Conservation (phyloP, 768 basidiomycete genomes). For the Cyathus striatus region DNA sequence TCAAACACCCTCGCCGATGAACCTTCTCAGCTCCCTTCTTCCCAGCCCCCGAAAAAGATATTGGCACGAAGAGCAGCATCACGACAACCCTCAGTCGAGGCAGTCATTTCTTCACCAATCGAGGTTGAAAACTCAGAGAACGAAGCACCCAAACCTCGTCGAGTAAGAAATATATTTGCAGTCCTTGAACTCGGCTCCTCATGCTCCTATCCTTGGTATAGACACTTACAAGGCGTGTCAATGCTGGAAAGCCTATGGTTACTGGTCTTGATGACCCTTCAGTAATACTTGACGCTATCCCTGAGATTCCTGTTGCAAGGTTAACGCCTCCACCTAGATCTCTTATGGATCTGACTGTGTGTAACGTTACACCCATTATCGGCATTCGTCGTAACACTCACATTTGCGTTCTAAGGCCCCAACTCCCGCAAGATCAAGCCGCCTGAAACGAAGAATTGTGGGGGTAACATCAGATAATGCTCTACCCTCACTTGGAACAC, state of each 20-base stretch:
- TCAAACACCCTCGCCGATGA: constrained; percentile 52
- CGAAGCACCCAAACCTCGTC: constrained; percentile 21
- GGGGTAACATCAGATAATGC: constrained; percentile 15
- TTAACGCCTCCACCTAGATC: constrained; percentile 12
- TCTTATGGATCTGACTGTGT: constrained; percentile 17
- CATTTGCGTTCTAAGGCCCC: constrained; percentile 38
- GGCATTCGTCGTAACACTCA: too few species aligned
- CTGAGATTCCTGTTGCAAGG: constrained; percentile 15
- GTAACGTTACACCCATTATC: constrained; percentile 3
- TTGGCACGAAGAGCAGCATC: constrained; percentile 34
- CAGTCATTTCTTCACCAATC: constrained; percentile 12
- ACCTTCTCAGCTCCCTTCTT: constrained; percentile 31
- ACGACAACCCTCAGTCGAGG: constrained; percentile 34
- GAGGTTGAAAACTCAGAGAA: constrained; percentile 8
- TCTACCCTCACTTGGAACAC: constrained; percentile 10
- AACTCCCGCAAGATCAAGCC: constrained; percentile 30
- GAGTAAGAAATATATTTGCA: constrained; percentile 15
- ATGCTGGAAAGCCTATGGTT: constrained; percentile 27
- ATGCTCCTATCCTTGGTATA: too few species aligned
- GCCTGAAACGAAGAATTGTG: constrained; percentile 53
- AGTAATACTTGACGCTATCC: constrained; percentile 24
- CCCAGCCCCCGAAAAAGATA: constrained; percentile 13
- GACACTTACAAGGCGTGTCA: constrained; percentile 40
- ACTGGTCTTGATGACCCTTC: constrained; percentile 44
- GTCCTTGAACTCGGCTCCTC: too few species aligned